Percentiles rank a stretch among this genome's conserved stretches.
These are phyloP conservation scores for Sporobolus alterniflorus DNA, from an alignment of 202 grass and related monocot genomes.

Conservation along the genomic window DNA sequence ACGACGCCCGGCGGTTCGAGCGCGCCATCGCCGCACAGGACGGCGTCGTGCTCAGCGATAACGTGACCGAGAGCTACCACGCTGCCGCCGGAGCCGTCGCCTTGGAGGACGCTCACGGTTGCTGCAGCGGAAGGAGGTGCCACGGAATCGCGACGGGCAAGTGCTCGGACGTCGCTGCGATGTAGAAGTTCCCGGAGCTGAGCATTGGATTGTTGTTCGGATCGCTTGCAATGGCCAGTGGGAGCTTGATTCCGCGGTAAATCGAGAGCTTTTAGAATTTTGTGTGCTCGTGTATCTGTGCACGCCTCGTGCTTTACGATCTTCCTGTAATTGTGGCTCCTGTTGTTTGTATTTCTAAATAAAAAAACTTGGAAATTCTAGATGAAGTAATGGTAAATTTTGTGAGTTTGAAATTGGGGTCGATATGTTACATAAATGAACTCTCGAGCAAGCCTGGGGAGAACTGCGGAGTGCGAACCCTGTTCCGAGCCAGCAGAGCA, in stretches of 20 bases:
- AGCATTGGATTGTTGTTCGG: background rate
- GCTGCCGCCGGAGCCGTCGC: background rate
- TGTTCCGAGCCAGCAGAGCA: no score
- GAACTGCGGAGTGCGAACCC: no score
- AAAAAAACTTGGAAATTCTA: no score
- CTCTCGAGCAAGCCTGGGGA: no score
- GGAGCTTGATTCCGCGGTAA: background rate
- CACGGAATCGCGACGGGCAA: background rate
- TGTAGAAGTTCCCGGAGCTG: background rate
- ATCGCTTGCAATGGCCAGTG: background rate
- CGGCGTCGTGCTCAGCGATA: conserved; percentile 74
- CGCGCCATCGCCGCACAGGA: conserved; percentile 54
- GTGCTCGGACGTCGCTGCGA: conserved; percentile 6
- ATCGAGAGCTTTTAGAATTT: background rate
- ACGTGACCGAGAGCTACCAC: conserved; percentile 51
- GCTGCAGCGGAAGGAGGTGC: conserved; percentile 18
- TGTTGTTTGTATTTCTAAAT: background rate
- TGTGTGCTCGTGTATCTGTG: background rate
- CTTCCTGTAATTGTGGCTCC: background rate
- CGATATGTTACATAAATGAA: no score
- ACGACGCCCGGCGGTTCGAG: conserved; percentile 34
- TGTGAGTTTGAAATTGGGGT: no score
- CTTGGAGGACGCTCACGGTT: background rate
- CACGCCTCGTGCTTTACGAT: background rate
- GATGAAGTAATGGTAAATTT: no score